phyloP scores from a whole-genome alignment of 2,329 filamentous ascomycete species.

The Dactylonectria macrodidyma region DNA sequence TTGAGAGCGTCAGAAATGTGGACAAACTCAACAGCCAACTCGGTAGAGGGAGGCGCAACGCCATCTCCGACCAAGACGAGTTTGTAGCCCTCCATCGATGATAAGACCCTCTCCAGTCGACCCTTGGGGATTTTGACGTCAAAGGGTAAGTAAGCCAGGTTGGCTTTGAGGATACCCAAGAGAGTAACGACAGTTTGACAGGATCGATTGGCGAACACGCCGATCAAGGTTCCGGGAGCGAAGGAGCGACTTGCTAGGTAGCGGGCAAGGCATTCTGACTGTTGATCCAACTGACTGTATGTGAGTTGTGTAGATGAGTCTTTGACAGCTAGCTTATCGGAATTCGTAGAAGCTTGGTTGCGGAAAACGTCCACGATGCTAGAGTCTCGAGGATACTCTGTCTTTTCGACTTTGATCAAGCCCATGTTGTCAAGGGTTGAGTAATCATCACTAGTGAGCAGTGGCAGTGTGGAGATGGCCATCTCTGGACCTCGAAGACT shows the following conservation, averaged over 20 bases:
- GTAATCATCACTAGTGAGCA: slow-evolving; percentile 13
- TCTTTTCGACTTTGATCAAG: slow-evolving; percentile 31
- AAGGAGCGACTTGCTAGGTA: neutral
- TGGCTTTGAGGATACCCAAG: slow-evolving; percentile 38
- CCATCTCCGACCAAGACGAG: slow-evolving; percentile 22
- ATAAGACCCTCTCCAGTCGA: slow-evolving; percentile 30
- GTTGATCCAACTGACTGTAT: slow-evolving; percentile 37
- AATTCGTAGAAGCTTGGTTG: slow-evolving; percentile 30
- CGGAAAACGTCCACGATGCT: slow-evolving; percentile 46
- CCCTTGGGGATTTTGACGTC: slow-evolving; percentile 31
- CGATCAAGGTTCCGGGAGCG: slow-evolving; percentile 23
- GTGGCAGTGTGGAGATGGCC: slow-evolving; percentile 18
- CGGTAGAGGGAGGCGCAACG: neutral
- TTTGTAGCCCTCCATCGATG: slow-evolving; percentile 7
- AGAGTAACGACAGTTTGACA: slow-evolving; percentile 32
- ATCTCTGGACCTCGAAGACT: slow-evolving; percentile 27
- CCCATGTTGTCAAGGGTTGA: slow-evolving; percentile 33
- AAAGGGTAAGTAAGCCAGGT: slow-evolving; percentile 37
- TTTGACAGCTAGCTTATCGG: slow-evolving; percentile 36
- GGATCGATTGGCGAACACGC: slow-evolving; percentile 26
- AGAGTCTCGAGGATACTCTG: slow-evolving; percentile 36
- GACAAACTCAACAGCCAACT: neutral
- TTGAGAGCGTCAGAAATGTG: neutral
- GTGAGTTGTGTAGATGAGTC: slow-evolving; percentile 36
- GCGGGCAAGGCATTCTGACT: slow-evolving; percentile 30